phyloP scores from a whole-genome alignment of 805 yeast species.

The Ogataea paraovalis region DNA sequence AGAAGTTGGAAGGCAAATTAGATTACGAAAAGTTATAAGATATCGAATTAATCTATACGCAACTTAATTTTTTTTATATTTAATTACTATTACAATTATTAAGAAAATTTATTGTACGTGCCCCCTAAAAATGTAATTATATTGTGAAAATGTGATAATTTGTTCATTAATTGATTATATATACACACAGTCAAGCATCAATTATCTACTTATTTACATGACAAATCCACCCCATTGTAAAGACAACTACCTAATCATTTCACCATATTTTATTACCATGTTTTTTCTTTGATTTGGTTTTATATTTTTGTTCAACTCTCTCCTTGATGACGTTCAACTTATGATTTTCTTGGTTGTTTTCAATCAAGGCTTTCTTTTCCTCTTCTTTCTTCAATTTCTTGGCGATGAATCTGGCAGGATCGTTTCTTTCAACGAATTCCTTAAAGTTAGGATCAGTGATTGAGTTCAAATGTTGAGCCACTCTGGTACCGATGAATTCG shows the following conservation, averaged over 20 bases:
- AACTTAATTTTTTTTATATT: no score
- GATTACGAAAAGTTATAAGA: slow-evolving; percentile 89
- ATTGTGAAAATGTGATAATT: neutral
- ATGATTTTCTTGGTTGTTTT: slow-evolving; percentile 19
- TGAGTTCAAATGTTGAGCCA: slow-evolving; percentile 33
- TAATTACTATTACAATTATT: no score
- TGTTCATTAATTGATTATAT: neutral
- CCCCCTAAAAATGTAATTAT: no score
- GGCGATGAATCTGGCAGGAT: slow-evolving; percentile 21
- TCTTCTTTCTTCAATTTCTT: slow-evolving; percentile 16
- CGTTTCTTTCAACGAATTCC: slow-evolving; percentile 24
- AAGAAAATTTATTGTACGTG: neutral
- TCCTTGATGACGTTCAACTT: slow-evolving; percentile 18
- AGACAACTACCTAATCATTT: neutral
- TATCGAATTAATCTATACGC: neutral
- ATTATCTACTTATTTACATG: neutral
- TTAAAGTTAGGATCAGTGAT: slow-evolving; percentile 31
- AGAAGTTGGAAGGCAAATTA: slow-evolving; percentile 93
- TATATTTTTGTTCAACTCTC: slow-evolving; percentile 17
- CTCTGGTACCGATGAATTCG: slow-evolving; percentile 40
- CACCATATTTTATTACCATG: slow-evolving; percentile 11
- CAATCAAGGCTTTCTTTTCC: slow-evolving; percentile 17
- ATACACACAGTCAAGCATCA: neutral
- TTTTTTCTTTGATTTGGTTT: slow-evolving; percentile 16
- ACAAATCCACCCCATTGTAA: neutral